Base-by-base conservation (phyloP, 106 monocot genomes). In the Xerophyta viscosa region DNA sequence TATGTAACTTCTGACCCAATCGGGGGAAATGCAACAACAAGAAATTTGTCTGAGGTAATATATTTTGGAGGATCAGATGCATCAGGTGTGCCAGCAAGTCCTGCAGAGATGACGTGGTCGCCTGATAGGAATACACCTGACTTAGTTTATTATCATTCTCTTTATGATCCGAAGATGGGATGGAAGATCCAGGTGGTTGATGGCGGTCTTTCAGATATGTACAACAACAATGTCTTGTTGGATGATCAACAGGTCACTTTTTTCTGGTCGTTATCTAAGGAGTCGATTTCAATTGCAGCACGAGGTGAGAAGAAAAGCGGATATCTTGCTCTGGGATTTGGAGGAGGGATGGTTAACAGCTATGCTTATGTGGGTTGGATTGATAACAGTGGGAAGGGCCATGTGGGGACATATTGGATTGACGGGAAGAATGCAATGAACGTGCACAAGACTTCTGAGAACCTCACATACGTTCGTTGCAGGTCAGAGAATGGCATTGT, bases 181-280 rank as follows among this genome's bases (percentile, higher is more conserved):
- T 96, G 88, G 88, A 96, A 81, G 74, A 64, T 96, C 63, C 70
- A 81, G 47, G 94, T 96, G 20, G 94, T 96, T 4, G 94, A 96
- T 74, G 94, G 94, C 21, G 94, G 94, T 18, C 73, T 96, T 19
- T 73, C 78, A 3, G 94, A 96, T 56, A 96, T 96, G 94, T 96
- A 88, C 44, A 89, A 96, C 52, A 96, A 79, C 42, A 96, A 76
- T 65, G 94, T 79, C 21, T 14, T 84, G 18, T 70, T 96, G 66
- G 88, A 96, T 69, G 88, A 96, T 69, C 88, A 81, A 47, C 88
- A 79, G 20, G 88, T 85, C 19, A 73, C 83, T 30, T 81, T 96
- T 21, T 89, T 81, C 64, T 96, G 88, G 88, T 85, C 81, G 33
- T 62, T 96, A 18, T 81, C 78, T 18, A 62, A 70, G 39, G 63